Conservation (phyloP, 2,329 filamentous ascomycete species). For the Neophaeococcomyces mojaviensis region DNA sequence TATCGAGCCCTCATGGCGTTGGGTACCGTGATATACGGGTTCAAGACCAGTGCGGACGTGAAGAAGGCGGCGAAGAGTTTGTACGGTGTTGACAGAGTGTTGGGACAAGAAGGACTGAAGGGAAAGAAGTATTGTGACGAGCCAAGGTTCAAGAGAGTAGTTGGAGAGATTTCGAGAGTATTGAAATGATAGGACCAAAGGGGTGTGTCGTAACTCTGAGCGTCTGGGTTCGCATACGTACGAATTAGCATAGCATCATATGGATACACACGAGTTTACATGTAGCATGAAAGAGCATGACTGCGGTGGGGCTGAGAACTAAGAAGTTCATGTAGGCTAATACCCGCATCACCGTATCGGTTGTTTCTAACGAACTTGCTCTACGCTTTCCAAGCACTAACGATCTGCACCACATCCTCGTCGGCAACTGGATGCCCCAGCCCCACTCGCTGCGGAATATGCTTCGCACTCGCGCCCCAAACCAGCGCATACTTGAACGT, state of each 20-base stretch:
- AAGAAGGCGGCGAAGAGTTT: slow-evolving; percentile 52
- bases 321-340: too few species aligned
- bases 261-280: too few species aligned
- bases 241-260: too few species aligned
- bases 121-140: slow-evolving; percentile 47
- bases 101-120: slow-evolving; percentile 37
- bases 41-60: slow-evolving; percentile 48
- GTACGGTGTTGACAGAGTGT: slow-evolving; percentile 42
- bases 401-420: slow-evolving; percentile 62
- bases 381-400: slow-evolving; percentile 31
- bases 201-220: too few species aligned
- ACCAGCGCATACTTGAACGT: slow-evolving; percentile 98
- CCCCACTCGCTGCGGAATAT: slow-evolving; percentile 89
- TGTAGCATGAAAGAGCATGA: too few species aligned
- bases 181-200: slow-evolving; percentile 25
- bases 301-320: too few species aligned
- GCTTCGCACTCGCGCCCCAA: slow-evolving; percentile 92
- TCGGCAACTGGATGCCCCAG: slow-evolving; percentile 69
- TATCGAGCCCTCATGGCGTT: slow-evolving; percentile 76
- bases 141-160: slow-evolving; percentile 52
- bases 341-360: too few species aligned
- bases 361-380: neutral
- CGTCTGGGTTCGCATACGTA: too few species aligned
- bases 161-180: slow-evolving; percentile 51
- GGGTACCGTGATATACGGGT: slow-evolving; percentile 61